Evolutionary conservation across 1,284 basidiomycete species (phyloP).

Genomic region (Rhodotorula sp.): DNA sequence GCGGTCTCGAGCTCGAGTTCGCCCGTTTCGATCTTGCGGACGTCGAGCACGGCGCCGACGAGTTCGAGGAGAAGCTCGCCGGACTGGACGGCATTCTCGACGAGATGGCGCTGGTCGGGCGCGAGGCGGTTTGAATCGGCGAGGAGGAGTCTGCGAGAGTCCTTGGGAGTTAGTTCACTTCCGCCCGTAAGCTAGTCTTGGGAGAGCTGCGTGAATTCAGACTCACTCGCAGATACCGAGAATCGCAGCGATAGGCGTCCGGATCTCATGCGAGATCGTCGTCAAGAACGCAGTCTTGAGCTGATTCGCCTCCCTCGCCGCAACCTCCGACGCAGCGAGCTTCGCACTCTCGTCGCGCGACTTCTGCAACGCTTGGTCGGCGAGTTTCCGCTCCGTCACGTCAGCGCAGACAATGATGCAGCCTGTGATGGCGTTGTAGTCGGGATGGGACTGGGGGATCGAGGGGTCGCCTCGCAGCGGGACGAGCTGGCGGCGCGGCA

Average conservation of each 20-base stretch:
- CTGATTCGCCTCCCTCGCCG: conserved; percentile 49
- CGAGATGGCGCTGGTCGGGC: conserved; percentile 3
- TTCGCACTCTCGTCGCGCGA: conserved; percentile 44
- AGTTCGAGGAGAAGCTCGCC: conserved; percentile 42
- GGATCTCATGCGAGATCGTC: conserved; percentile 37
- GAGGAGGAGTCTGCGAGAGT: conserved; percentile 26
- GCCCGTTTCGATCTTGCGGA: conserved; percentile 50
- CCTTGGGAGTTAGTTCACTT: too few species aligned
- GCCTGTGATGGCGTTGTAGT: conserved; percentile 41
- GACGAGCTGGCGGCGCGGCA: conserved; percentile 2
- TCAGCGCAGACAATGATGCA: conserved; percentile 47
- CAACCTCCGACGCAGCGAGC: conserved; percentile 47
- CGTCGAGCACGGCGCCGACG: conserved; percentile 45
- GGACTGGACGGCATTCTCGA: conserved; percentile 32
- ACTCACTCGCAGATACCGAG: conserved; percentile 37
- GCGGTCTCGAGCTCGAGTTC: conserved; percentile 47
- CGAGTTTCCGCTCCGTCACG: conserved; percentile 46
- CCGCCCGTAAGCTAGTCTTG: neutral
- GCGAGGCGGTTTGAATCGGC: conserved; percentile 20
- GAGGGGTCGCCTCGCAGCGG: conserved; percentile 20
- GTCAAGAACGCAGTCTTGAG: conserved; percentile 49
- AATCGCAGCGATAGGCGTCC: conserved; percentile 34
- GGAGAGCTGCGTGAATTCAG: neutral
- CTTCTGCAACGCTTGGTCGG: conserved; percentile 45
- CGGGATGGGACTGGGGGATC: conserved; percentile 13